phyloP scores from a whole-genome alignment of 495 filamentous ascomycete species.

The Penicillium lagena region DNA sequence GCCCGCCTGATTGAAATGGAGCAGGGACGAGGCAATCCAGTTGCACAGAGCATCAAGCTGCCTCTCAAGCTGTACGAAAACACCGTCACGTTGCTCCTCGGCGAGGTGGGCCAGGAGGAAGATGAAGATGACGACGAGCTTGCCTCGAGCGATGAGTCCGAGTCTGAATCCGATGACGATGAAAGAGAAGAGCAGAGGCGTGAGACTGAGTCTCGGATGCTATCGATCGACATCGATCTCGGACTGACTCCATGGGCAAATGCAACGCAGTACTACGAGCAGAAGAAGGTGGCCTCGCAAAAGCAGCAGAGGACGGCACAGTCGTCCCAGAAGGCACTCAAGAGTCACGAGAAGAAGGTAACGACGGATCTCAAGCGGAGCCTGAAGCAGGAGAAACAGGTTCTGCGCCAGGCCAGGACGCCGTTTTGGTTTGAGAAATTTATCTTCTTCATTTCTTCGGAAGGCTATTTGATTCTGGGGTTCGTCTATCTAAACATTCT shows the following conservation, averaged over 20 bases:
- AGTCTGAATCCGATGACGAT: constrained; percentile 53
- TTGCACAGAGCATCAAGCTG: constrained; percentile 80
- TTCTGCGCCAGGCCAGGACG: constrained; percentile 74
- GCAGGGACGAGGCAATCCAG: constrained; percentile 70
- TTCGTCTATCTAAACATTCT: constrained; percentile 12
- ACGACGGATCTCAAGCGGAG: constrained; percentile 75
- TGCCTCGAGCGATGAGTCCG: constrained; percentile 56
- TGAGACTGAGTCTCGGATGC: constrained; percentile 23
- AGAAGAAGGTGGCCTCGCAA: constrained; percentile 73
- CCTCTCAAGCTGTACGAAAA: constrained; percentile 88
- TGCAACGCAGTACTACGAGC: constrained; percentile 83
- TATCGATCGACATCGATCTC: constrained; percentile 81
- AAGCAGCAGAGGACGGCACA: constrained; percentile 82
- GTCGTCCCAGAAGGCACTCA: constrained; percentile 78
- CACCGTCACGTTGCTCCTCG: constrained; percentile 72
- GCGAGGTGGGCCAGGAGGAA: constrained; percentile 57
- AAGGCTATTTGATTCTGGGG: constrained; percentile 85
- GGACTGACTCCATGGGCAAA: constrained; percentile 78
- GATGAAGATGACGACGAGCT: constrained; percentile 49
- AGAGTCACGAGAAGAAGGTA: constrained; percentile 85
- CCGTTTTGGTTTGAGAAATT: constrained; percentile 97
- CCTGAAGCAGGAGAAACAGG: constrained; percentile 85
- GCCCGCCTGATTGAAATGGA: constrained; percentile 82
- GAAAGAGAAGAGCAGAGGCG: constrained; percentile 23
- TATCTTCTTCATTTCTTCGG: constrained; percentile 87